A percentile compares a stretch with the other conserved stretches of the same genome.
Evolutionary conservation across 73 alveolate genomes (phyloP).

Genomic region (Stentor roeselii): DNA sequence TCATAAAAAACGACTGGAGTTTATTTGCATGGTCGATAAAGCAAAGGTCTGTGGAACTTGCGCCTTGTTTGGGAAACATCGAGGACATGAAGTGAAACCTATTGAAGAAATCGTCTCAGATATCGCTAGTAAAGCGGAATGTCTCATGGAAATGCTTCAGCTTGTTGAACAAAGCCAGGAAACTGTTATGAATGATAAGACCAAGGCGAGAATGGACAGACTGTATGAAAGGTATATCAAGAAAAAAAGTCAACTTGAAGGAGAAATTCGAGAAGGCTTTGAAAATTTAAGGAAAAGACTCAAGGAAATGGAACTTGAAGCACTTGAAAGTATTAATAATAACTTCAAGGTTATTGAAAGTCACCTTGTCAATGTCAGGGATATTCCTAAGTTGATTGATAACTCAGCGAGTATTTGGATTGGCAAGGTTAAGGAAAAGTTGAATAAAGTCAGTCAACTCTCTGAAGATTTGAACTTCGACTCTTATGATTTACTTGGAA

Average conservation of each 20-base stretch:
- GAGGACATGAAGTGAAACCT: conserved; percentile 82
- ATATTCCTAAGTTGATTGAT: conserved; percentile 14
- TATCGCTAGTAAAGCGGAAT: conserved; percentile 69
- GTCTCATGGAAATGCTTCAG: conserved; percentile 73
- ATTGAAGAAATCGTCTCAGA: conserved; percentile 86
- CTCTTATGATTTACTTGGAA: not conserved
- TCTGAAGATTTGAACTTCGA: conserved; percentile 4
- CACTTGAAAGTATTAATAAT: not conserved
- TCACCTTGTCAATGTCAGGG: conserved; percentile 8
- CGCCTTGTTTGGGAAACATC: conserved; percentile 92
- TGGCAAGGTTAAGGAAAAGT: not conserved
- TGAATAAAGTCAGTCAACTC: not conserved
- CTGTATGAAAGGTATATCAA: not conserved
- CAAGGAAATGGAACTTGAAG: conserved; percentile 5
- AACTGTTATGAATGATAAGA: not conserved
- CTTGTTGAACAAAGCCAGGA: conserved; percentile 42
- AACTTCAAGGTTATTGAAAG: not conserved
- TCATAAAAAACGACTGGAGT: conserved; percentile 71
- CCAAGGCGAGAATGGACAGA: not conserved
- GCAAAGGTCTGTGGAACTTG: conserved; percentile 85
- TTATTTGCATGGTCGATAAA: conserved; percentile 80
- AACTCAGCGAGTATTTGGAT: not conserved
- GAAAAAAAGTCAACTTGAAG: conserved; percentile 5
- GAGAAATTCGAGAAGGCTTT: conserved; percentile 13
- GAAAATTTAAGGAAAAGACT: not conserved